Conservation (phyloP, 164 flowering plant species). For the Macadamia integrifolia region DNA sequence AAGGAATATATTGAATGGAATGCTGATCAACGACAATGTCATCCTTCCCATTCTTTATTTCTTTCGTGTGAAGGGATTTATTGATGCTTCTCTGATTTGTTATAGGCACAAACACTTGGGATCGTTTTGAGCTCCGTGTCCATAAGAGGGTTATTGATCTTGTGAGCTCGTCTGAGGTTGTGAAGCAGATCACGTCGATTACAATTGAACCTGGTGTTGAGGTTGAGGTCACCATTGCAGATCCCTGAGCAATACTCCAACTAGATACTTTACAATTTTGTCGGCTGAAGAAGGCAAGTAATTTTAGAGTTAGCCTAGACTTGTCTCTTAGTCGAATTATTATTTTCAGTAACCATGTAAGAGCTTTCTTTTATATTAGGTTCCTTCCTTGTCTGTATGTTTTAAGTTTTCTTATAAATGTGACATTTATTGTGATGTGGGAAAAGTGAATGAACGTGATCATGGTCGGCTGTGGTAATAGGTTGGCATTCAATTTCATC, state of each 20-base stretch:
- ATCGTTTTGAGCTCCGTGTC: constrained; percentile 10
- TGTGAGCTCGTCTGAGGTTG: constrained; percentile 7
- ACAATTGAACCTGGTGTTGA: constrained; percentile 7
- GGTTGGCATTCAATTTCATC: no score
- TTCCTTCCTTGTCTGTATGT: no score
- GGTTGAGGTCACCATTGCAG: constrained; percentile 6
- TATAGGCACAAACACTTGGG: constrained; percentile 10
- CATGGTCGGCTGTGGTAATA: no score
- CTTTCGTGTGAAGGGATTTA: no score
- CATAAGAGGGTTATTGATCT: constrained; percentile 8
- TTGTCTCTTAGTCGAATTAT: background rate
- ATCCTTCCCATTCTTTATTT: background rate
- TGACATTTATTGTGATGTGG: no score
- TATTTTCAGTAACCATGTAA: no score
- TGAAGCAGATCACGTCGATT: constrained; percentile 7
- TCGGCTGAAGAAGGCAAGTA: background rate
- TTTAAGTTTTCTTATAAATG: no score
- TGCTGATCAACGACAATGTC: background rate
- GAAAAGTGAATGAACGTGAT: no score
- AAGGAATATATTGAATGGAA: no score
- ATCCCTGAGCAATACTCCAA: background rate
- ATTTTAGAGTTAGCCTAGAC: background rate
- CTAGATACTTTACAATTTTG: background rate
- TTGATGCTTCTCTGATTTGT: background rate
- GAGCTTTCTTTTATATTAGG: no score